Evolutionary conservation across 305 asterid genomes (phyloP), one percentile per base, ranked within the genome.

Genomic region (Ilex paraguariensis): DNA sequence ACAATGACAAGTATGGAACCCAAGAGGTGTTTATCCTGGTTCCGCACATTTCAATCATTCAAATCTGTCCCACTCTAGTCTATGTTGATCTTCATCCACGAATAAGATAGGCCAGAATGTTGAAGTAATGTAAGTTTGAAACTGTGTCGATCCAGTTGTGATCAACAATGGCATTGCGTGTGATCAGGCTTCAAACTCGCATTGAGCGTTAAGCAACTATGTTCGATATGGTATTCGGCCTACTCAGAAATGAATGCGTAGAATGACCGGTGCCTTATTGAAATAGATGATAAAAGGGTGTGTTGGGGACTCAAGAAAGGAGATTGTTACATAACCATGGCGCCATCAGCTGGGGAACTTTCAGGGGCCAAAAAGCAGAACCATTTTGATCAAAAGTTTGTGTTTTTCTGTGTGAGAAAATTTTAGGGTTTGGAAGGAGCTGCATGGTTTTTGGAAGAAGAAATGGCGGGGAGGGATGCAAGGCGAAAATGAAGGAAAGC

Each of bases 391-490:
- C 28, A 21, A 21, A 21, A 21, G 28, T 21, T 63, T 73, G 77
- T n/a, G 30, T 9, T 7, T 0, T 6, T 60, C 65, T 66, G 77
- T 58, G 82, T 61, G 84, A 63, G 77, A 65, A 71, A 56, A 56
- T 77, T 46, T 49, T 66, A 75, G 70, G 65, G 56, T 62, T 66
- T 67, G 73, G 68, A 68, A 69, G 81, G 81, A 71, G 70, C 70
- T 69, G 85, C 91, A 77, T 77, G 61, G 81, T 72, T 82, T 66
- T 75, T 74, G 87, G 87, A 81, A 65, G 73, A 77, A 80, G 89
- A 81, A 71, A 77, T 80, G 97, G 95, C 76, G 74, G 81, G 79
- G 97, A 86, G 92, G 81, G 81, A 84, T 82, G 71, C 66, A 73
- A 68, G 96, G 83, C 82, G 77, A 65, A 51, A 68, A 74, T 64